Evolutionary conservation across 1,284 basidiomycete genomes (phyloP).

Genomic region (Ceratobasidium sp.): DNA sequence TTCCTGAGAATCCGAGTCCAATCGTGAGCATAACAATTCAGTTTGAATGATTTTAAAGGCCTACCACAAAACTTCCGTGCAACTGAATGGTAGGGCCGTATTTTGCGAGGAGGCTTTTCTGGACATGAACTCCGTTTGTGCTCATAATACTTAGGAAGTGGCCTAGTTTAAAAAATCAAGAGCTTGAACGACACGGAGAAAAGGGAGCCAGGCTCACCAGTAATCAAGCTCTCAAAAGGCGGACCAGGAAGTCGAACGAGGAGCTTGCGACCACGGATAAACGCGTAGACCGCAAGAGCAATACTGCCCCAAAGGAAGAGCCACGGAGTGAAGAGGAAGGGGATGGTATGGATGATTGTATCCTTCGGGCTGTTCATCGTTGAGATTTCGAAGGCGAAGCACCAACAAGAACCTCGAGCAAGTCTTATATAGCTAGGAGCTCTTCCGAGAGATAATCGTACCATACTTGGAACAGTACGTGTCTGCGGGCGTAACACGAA

Average conservation of each 20-base stretch:
- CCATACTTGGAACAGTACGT: too few relatives aligned
- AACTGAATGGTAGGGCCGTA: conserved; percentile 60
- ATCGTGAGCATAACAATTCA: neutral
- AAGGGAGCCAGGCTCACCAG: neutral
- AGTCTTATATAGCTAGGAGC: too few relatives aligned
- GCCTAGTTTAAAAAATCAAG: neutral
- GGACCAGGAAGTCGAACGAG: conserved; percentile 11
- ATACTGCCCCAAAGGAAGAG: neutral
- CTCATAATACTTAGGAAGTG: conserved; percentile 10
- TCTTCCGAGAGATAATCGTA: too few relatives aligned
- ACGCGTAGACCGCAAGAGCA: neutral
- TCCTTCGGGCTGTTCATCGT: too few relatives aligned
- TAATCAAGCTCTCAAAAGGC: neutral
- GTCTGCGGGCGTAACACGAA: too few relatives aligned
- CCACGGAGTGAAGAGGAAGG: conserved; percentile 2
- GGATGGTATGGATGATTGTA: too few relatives aligned
- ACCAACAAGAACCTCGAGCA: too few relatives aligned
- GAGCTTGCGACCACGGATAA: neutral
- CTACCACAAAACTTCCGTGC: conserved; percentile 60
- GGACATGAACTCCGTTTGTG: conserved; percentile 41
- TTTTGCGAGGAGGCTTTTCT: conserved; percentile 52
- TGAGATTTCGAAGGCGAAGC: too few relatives aligned
- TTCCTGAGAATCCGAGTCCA: too few relatives aligned
- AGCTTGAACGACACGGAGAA: too few relatives aligned
- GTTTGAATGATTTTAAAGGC: conserved; percentile 35